A percentile compares a stretch with the other conserved stretches of the same genome.
Conservation (phyloP, 1,139 yeast genomes). For the Pichia sp. region DNA sequence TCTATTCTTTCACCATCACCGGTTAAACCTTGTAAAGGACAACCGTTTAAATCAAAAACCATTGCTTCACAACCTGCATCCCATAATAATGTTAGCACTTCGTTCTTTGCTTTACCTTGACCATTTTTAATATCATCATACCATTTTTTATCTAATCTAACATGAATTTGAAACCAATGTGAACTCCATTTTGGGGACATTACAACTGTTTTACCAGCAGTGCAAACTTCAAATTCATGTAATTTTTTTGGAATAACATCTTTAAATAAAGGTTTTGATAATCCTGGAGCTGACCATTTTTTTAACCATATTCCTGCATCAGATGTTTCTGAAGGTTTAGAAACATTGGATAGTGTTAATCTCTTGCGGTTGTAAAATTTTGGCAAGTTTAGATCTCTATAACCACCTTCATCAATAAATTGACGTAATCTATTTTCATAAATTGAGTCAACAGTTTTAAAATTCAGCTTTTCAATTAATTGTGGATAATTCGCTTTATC, state of each 20-base stretch:
- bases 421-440: conserved; percentile 78
- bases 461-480: conserved; percentile 61
- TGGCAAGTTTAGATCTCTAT: conserved; percentile 67
- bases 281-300: conserved; percentile 63
- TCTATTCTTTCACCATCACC: conserved; percentile 79
- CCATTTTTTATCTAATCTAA: conserved; percentile 62
- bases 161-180: conserved; percentile 77
- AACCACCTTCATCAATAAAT: conserved; percentile 74
- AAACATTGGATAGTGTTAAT: conserved; percentile 33
- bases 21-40: conserved; percentile 76
- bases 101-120: conserved; percentile 28
- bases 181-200: conserved; percentile 83
- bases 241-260: conserved; percentile 50
- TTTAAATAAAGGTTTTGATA: conserved; percentile 69
- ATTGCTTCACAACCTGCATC: conserved; percentile 85
- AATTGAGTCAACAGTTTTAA: conserved; percentile 75
- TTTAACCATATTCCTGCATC: conserved; percentile 41
- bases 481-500: conserved; percentile 29
- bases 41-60: conserved; percentile 60
- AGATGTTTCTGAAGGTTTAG: conserved; percentile 11
- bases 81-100: conserved; percentile 62
- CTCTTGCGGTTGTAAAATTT: conserved; percentile 66
- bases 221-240: conserved; percentile 51
- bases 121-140: conserved; percentile 20
- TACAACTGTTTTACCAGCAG: conserved; percentile 75